Evolutionary conservation across 768 basidiomycete genomes (phyloP).

Genomic region (Kwoniella shandongensis): DNA sequence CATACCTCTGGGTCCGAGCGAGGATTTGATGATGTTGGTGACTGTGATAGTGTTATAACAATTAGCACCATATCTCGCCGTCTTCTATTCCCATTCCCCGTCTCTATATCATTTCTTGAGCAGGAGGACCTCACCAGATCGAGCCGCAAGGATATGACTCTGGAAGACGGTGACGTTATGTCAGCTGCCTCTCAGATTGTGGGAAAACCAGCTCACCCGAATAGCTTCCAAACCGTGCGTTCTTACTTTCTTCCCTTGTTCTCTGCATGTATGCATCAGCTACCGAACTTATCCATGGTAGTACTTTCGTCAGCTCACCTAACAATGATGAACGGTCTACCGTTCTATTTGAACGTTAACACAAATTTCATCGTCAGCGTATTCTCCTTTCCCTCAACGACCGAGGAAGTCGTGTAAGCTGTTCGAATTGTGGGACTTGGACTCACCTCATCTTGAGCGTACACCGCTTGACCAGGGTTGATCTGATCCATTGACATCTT

Average conservation of each 20-base stretch:
- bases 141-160: conserved; percentile 89
- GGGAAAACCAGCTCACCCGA: conserved; percentile 62
- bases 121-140: conserved; percentile 54
- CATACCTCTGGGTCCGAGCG: conserved; percentile 87
- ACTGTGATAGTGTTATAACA: conserved; percentile 57
- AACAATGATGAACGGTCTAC: conserved; percentile 95
- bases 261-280: conserved; percentile 56
- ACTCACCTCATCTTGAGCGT: conserved; percentile 54
- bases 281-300: neutral
- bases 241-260: conserved; percentile 88
- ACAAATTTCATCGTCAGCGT: too few species aligned
- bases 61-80: neutral
- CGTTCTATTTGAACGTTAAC: conserved; percentile 62
- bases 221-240: conserved; percentile 91
- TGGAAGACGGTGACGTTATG: conserved; percentile 10
- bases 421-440: too few species aligned
- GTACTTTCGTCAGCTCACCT: conserved; percentile 42
- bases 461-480: conserved; percentile 54
- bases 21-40: conserved; percentile 90
- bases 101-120: too few species aligned
- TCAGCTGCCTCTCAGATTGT: conserved; percentile 13
- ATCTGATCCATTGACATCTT: conserved; percentile 50
- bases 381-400: too few species aligned
- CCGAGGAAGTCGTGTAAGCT: too few species aligned
- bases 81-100: too few species aligned